Base-by-base conservation (phyloP, 768 basidiomycete genomes). In the Polyporus arcularius region DNA sequence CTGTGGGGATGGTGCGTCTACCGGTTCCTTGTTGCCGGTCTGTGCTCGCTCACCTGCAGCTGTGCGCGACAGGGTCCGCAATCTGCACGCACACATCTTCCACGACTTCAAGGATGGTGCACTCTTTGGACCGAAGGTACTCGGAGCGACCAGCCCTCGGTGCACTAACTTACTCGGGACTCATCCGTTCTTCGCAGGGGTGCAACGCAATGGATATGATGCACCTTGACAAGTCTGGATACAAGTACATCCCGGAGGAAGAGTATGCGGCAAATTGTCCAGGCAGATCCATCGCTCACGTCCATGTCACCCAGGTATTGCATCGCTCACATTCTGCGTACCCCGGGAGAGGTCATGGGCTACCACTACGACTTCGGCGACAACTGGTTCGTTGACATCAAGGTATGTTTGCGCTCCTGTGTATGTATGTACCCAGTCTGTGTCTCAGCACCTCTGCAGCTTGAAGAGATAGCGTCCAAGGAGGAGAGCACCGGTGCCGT, bases 321-420 rank as follows among this genome's bases (percentile, higher is more conserved):
- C 5, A 40, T 61, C 35, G 60, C 54, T 16, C 60, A 61, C n/a
- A 30, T 61, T 40, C n/a, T 61, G 12, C 60, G 18, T 2, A 32
- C 45, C 7, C 48, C 47, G 2, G 60, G 55, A 4, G 40, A 61
- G 10, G 50, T 42, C 14, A 55, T 61, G 30, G 54, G 54, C 4
- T 51, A 56, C 41, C 55, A 56, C 11, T 61, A 61, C 49, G 60
- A 61, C 41, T 61, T 61, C 18, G 55, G 60, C 21, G 60, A 61
- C 32, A 56, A 61, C 43, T 61, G 60, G 60, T 51, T 40, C 14
- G 55, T 61, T 30, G 41, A 39, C 18, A 61, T 61, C 48, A 61
- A 56, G 49, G 60, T 61, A 12, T 15, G 35, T 18, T 10, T 35
- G 10, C 3, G 15, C 35, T 15, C 26, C 21, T 12, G 8, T 10